phyloP scores from a whole-genome alignment of 345 rosid genomes.

The Physaria fendleri region DNA sequence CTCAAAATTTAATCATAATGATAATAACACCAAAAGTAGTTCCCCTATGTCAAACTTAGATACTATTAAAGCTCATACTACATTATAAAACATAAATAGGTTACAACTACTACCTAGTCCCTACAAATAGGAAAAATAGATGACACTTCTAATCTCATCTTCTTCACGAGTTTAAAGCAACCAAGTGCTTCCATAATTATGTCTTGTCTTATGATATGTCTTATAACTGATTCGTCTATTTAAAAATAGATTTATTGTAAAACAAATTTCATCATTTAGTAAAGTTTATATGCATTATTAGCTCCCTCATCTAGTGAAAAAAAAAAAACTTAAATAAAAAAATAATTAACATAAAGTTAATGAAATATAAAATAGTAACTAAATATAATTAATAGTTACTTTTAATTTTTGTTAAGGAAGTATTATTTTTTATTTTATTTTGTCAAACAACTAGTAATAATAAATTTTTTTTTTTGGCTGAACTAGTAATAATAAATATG shows the following conservation, averaged over 20 bases:
- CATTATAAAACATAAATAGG: background rate
- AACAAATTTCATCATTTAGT: background rate
- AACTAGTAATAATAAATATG: background rate
- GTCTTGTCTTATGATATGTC: slow-evolving; percentile 16
- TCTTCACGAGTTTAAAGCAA: slow-evolving; percentile 34
- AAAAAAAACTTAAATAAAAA: background rate
- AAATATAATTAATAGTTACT: background rate
- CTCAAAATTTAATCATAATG: background rate
- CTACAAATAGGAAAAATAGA: background rate
- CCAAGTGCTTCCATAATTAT: slow-evolving; percentile 20
- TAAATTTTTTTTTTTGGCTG: no score
- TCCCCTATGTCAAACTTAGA: background rate
- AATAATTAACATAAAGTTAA: background rate
- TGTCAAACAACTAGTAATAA: no score
- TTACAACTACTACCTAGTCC: background rate
- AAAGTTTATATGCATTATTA: background rate
- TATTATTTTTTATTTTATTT: no score
- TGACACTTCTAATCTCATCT: background rate
- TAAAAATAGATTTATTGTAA: background rate
- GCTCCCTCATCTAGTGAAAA: background rate
- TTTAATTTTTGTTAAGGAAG: no score
- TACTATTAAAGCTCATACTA: background rate
- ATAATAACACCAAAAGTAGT: slow-evolving; percentile 3
- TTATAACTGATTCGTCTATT: background rate
- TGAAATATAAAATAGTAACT: no score